phyloP scores from a whole-genome alignment of 2,329 filamentous ascomycete species.

The Diplocarpon rosae region DNA sequence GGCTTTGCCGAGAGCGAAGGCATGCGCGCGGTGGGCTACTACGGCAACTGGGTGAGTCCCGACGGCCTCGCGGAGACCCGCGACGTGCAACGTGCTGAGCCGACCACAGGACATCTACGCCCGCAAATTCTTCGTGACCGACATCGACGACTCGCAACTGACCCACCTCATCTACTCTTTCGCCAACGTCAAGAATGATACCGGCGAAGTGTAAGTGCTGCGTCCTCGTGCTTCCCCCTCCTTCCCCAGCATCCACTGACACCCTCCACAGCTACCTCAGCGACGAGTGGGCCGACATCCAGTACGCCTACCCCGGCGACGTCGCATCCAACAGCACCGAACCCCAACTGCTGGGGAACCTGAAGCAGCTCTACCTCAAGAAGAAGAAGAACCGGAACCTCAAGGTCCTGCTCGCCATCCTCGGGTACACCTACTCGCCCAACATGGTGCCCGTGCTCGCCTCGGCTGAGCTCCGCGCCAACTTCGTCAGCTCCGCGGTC shows the following conservation, averaged over 20 bases:
- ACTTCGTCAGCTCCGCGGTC: constrained; percentile 8
- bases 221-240: background rate
- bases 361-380: constrained; percentile 66
- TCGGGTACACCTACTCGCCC: constrained; percentile 71
- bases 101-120: constrained; percentile 10
- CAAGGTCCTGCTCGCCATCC: constrained; percentile 68
- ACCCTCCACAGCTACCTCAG: background rate
- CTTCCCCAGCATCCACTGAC: constrained; percentile 1
- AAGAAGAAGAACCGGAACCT: constrained; percentile 68
- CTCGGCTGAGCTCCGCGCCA: constrained; percentile 36
- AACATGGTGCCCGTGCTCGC: constrained; percentile 60
- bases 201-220: constrained; percentile 30
- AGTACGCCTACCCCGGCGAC: constrained; percentile 64
- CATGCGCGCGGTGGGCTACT: constrained; percentile 8
- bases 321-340: constrained; percentile 44
- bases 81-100: background rate
- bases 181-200: constrained; percentile 58
- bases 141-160: constrained; percentile 56
- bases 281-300: constrained; percentile 56
- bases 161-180: constrained; percentile 74
- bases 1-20: background rate
- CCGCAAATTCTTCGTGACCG: constrained; percentile 47
- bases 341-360: constrained; percentile 65
- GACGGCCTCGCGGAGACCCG: background rate
- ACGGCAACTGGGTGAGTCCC: constrained; percentile 7